Base-by-base conservation (phyloP, 768 basidiomycete genomes). In the Pisolithus marmoratus region DNA sequence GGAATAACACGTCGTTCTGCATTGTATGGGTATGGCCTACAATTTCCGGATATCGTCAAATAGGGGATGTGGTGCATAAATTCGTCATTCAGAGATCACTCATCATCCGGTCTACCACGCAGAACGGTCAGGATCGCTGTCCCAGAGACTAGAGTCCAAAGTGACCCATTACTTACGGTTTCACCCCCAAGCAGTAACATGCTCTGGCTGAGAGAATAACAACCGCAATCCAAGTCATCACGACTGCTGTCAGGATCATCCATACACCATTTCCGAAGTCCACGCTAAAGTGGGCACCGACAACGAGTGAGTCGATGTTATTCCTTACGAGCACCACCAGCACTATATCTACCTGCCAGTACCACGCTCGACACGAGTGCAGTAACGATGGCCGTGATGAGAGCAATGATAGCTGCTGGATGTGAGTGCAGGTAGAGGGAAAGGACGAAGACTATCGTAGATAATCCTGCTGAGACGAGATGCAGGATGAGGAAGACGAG, bases 141-240 rank as follows among this genome's bases (percentile, higher is more conserved):
- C 34, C 14, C n/a, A 27, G 2, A 45, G 22, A n/a, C 24, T n/a
- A 11, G 19, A 20, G 7, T 19, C 27, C 3, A 31, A 5, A 23
- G 23, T 31, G 31, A 47, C 11, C 20, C 31, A 47, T 12, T 29
- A 60, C 66, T 31, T 27, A 74, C 76, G 61, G 71, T 53, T 75
- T 65, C n/a, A 84, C 77, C 6, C 85, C 85, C 64, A 83, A 83
- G 54, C 85, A 87, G 51, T 80, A 77, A 59, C 85, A 89, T 15
- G 77, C 80, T 27, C 82, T 73, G 17, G 81, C 79, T 37, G 82
- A 80, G 44, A 88, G 70, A n/a, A 80, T 60, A 27, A 86, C 61
- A 34, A 87, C 76, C 0, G 79, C 79, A 3, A 77, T 41, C 84
- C 86, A 89, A 2, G 78, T 75, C 56, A 80, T 63, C 9, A 79